phyloP scores from a whole-genome alignment of 768 basidiomycete genomes.

The Hypholoma sublateritium region DNA sequence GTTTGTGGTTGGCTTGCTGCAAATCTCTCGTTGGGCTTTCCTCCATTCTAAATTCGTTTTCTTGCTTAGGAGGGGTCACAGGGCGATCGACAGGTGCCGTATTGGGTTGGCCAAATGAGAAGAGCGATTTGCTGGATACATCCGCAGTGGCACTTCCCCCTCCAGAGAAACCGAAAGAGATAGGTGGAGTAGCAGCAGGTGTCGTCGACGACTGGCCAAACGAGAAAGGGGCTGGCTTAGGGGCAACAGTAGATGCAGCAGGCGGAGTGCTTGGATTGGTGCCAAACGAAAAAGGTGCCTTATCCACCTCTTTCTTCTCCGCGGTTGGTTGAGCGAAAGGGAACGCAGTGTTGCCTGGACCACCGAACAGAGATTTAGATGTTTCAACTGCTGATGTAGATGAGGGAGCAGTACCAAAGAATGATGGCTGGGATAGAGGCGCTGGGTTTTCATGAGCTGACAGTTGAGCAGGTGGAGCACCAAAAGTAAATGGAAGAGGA shows the following conservation, averaged over 20 bases:
- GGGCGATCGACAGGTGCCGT: constrained; percentile 40
- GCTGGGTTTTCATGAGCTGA: constrained; percentile 14
- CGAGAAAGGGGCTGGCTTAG: constrained; percentile 29
- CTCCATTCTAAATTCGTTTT: constrained; percentile 76
- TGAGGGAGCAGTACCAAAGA: constrained; percentile 9
- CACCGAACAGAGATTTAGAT: constrained; percentile 43
- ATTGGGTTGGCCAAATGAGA: constrained; percentile 48
- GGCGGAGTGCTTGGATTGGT: constrained; percentile 33
- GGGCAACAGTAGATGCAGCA: constrained; percentile 23
- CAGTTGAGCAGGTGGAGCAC: constrained; percentile 9
- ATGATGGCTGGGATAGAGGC: constrained; percentile 8
- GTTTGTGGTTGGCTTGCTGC: constrained; percentile 45
- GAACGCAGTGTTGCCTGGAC: constrained; percentile 14
- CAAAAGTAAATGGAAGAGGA: constrained; percentile 28
- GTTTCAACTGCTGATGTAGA: constrained; percentile 25
- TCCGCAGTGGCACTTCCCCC: constrained; percentile 44
- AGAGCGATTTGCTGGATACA: constrained; percentile 48
- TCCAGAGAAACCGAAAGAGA: constrained; percentile 50
- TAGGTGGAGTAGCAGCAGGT: constrained; percentile 25
- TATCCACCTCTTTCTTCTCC: constrained; percentile 12
- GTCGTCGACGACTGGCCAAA: constrained; percentile 39
- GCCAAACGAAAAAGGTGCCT: constrained; percentile 36
- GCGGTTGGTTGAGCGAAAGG: constrained; percentile 13
- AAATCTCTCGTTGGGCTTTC: constrained; percentile 75
- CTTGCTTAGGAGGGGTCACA: constrained; percentile 66